Percentiles rank a stretch among this genome's conserved stretches.
Conservation (phyloP, 2,329 filamentous ascomycete species). For the Penicillium oxalicum region DNA sequence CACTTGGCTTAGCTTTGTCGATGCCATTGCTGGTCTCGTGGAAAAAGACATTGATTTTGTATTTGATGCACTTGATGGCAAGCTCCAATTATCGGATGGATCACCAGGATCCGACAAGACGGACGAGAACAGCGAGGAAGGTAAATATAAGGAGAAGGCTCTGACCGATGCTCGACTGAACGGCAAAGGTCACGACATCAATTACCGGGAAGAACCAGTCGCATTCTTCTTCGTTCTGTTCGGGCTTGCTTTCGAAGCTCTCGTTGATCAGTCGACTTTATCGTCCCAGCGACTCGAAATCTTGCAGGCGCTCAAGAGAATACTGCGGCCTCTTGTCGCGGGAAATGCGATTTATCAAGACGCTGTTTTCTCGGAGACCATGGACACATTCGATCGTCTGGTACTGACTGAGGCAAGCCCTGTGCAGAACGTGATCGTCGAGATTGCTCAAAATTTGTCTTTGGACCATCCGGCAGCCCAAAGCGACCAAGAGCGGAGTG, state of each 20-base stretch:
- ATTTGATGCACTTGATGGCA: conserved; percentile 91
- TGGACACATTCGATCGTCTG: conserved; percentile 88
- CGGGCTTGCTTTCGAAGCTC: conserved; percentile 89
- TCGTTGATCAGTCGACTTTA: conserved; percentile 73
- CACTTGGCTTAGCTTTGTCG: conserved; percentile 91
- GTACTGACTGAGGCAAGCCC: conserved; percentile 85
- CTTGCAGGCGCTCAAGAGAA: conserved; percentile 86
- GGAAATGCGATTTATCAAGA: conserved; percentile 96
- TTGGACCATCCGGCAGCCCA: conserved; percentile 86
- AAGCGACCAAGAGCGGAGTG: conserved; percentile 58
- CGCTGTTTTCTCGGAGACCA: conserved; percentile 91
- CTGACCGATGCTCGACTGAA: conserved; percentile 23
- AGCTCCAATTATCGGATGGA: conserved; percentile 41
- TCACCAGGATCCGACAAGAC: conserved; percentile 13
- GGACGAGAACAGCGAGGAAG: conserved; percentile 13
- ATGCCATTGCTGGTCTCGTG: conserved; percentile 94
- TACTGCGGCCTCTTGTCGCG: conserved; percentile 86
- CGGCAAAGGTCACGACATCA: conserved; percentile 71
- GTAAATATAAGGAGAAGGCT: conserved; percentile 16
- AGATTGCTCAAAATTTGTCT: conserved; percentile 85
- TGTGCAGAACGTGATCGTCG: conserved; percentile 86
- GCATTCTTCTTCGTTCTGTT: conserved; percentile 99
- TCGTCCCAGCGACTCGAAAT: conserved; percentile 80
- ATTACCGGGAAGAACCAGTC: conserved; percentile 94
- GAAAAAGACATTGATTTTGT: conserved; percentile 97